These are phyloP conservation scores for Oenanthe javanica DNA, from an alignment of 140 eudicot species.

Conservation along the genomic window DNA sequence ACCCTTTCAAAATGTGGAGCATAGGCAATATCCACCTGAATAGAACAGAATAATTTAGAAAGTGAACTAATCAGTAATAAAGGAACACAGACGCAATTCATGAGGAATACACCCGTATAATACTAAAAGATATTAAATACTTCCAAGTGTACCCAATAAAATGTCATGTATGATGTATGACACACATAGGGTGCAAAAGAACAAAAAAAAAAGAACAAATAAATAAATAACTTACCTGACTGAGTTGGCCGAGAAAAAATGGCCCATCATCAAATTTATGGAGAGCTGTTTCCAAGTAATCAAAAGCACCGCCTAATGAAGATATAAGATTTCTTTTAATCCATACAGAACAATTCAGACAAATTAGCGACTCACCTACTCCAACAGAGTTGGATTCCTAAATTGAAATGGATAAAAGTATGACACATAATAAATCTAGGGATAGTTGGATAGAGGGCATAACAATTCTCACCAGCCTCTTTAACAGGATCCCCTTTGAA, in stretches of 20 bases:
- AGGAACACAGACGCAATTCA: neutral
- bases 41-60: conserved; percentile 3
- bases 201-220: too few relatives aligned
- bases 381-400: neutral
- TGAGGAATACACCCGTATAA: neutral
- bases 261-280: conserved; percentile 70
- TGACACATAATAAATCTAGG: neutral
- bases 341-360: neutral
- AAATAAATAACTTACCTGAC: conserved; percentile 33
- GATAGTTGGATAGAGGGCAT: neutral
- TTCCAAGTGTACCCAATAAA: neutral
- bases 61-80: neutral
- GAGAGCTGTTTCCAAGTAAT: conserved; percentile 77
- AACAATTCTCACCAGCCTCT: conserved; percentile 31
- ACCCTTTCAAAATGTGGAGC: conserved; percentile 75
- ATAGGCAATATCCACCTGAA: conserved; percentile 75
- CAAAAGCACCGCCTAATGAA: conserved; percentile 60
- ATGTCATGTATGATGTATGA: neutral
- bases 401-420: neutral
- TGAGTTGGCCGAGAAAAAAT: conserved; percentile 81
- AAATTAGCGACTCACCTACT: neutral
- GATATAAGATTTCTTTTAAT: neutral
- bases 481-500: conserved; percentile 50
- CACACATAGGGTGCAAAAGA: neutral
- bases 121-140: neutral